A percentile compares a stretch with the other conserved stretches of the same genome.
These are phyloP conservation scores for Fragaria vesca DNA, from an alignment of 306 rosid genomes.

Conservation along the genomic window DNA sequence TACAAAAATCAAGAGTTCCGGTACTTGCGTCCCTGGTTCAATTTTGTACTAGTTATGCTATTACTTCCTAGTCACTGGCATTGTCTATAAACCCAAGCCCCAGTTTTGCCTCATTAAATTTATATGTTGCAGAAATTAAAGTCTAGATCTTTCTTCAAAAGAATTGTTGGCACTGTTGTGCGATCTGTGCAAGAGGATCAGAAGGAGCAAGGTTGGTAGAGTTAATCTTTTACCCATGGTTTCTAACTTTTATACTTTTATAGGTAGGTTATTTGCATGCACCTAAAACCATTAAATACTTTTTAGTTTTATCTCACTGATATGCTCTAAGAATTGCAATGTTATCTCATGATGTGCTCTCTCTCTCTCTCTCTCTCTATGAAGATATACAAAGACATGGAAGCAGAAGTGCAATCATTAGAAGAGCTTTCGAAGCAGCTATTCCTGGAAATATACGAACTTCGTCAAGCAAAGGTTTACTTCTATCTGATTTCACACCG, in stretches of 20 bases:
- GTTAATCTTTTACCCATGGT: not conserved
- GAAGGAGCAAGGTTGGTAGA: conserved; percentile 68
- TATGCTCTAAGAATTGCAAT: no score
- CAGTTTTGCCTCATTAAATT: conserved; percentile 16
- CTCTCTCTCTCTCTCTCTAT: not conserved
- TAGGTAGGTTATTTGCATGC: conserved; percentile 1
- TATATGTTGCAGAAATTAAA: conserved; percentile 63
- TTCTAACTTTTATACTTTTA: not conserved
- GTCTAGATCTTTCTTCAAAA: conserved; percentile 74
- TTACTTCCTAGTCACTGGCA: not conserved
- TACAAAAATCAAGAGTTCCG: no score
- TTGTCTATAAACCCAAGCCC: conserved; percentile 5
- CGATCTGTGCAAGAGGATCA: conserved; percentile 92
- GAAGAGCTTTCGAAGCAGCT: conserved; percentile 98
- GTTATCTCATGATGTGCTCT: not conserved
- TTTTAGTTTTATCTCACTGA: not conserved
- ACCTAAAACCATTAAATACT: not conserved
- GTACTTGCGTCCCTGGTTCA: no score
- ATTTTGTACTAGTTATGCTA: not conserved
- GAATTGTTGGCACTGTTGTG: conserved; percentile 93
- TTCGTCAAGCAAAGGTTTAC: conserved; percentile 90
- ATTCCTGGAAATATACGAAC: conserved; percentile 94
- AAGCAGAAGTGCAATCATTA: conserved; percentile 87
- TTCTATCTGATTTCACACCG: conserved; percentile 4
- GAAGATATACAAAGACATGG: conserved; percentile 81